Evolutionary conservation across 2,329 filamentous ascomycete species (phyloP).

Genomic region (Pyrenophora graminea): DNA sequence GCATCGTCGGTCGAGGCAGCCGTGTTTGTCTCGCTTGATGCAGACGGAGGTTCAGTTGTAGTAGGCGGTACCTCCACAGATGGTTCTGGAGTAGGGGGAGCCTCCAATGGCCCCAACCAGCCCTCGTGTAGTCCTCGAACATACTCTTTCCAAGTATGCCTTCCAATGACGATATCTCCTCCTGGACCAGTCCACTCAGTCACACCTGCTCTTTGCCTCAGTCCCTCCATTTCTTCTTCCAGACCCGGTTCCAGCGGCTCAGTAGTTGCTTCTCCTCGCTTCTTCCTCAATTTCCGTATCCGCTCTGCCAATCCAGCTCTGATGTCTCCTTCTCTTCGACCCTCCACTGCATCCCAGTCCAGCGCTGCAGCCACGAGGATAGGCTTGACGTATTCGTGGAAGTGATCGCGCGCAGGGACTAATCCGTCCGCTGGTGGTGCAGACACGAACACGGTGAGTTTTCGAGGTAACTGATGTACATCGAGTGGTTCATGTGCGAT

Average conservation of each 20-base stretch:
- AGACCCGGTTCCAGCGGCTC: constrained; percentile 54
- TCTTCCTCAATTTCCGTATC: constrained; percentile 69
- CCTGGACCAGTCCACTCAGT: constrained; percentile 72
- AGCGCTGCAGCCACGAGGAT: constrained; percentile 85
- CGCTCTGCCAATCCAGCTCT: constrained; percentile 83
- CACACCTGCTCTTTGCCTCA: constrained; percentile 69
- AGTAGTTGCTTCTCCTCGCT: constrained; percentile 59
- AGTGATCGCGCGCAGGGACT: constrained; percentile 86
- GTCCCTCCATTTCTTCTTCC: constrained; percentile 64
- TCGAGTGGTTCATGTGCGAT: constrained; percentile 77
- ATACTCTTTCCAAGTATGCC: constrained; percentile 98
- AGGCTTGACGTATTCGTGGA: constrained; percentile 93
- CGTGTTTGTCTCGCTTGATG: constrained; percentile 15
- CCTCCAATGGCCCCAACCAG: constrained; percentile 83
- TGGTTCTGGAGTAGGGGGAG: constrained; percentile 51
- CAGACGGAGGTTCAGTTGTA: constrained; percentile 11
- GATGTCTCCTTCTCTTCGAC: constrained; percentile 88
- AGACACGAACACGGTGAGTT: constrained; percentile 82
- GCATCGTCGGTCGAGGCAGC: constrained; percentile 39
- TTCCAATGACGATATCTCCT: constrained; percentile 86
- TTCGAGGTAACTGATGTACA: constrained; percentile 75
- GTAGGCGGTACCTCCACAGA: constrained; percentile 28
- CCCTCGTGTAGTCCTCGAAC: constrained; percentile 91
- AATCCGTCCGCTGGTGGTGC: constrained; percentile 86
- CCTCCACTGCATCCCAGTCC: constrained; percentile 96